Evolutionary conservation across 768 basidiomycete species (phyloP).

Genomic region (Butyriboletus loyo): DNA sequence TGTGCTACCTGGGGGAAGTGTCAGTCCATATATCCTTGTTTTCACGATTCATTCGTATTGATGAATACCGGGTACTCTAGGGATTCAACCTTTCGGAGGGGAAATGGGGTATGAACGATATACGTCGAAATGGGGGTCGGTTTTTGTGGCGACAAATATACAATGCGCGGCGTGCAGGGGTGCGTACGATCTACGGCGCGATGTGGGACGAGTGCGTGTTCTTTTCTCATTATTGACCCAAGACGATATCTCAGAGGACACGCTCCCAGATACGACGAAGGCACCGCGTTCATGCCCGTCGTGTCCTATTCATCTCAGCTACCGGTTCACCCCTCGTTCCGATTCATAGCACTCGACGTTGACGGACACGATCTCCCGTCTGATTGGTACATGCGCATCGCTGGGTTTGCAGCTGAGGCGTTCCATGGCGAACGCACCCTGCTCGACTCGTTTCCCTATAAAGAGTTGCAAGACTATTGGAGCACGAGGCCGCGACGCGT

Average conservation of each 20-base stretch:
- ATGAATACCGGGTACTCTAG: slow-evolving; percentile 31
- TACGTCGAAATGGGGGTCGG: slow-evolving; percentile 66
- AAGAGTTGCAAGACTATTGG: slow-evolving; percentile 79
- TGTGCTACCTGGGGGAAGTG: slow-evolving; percentile 78
- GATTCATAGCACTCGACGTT: slow-evolving; percentile 70
- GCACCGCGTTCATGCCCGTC: slow-evolving; percentile 78
- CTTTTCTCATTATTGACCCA: background rate
- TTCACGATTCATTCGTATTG: slow-evolving; percentile 1
- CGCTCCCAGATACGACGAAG: slow-evolving; percentile 69
- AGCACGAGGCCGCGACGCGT: slow-evolving; percentile 57
- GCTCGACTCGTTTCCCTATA: slow-evolving; percentile 60
- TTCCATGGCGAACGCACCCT: slow-evolving; percentile 63
- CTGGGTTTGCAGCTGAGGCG: slow-evolving; percentile 67
- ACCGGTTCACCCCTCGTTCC: slow-evolving; percentile 56
- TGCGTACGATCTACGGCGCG: slow-evolving; percentile 69
- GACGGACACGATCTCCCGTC: slow-evolving; percentile 75
- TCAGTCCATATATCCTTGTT: slow-evolving; percentile 35
- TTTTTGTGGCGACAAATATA: slow-evolving; percentile 80
- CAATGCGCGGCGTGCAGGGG: slow-evolving; percentile 61
- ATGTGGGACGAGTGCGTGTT: slow-evolving; percentile 82
- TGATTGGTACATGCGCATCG: slow-evolving; percentile 86
- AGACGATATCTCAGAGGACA: background rate
- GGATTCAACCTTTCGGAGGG: slow-evolving; percentile 71
- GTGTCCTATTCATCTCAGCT: slow-evolving; percentile 55
- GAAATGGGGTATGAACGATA: slow-evolving; percentile 69